These are phyloP conservation scores for Termitomyces sp. DNA, from an alignment of 768 basidiomycete species.

Conservation along the genomic window DNA sequence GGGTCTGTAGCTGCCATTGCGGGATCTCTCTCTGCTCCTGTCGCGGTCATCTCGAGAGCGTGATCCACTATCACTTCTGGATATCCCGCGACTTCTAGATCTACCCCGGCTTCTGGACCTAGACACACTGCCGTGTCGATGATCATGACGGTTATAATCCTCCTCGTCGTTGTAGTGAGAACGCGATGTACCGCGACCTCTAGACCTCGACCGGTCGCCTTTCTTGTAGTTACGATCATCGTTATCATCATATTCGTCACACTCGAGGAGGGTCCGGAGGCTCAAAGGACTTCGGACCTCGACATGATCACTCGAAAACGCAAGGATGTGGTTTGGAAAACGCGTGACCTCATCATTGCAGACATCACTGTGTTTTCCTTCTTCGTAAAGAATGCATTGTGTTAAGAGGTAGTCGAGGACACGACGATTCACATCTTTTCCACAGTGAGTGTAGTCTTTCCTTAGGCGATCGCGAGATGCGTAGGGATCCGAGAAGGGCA, in stretches of 20 bases:
- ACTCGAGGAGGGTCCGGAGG: constrained; percentile 13
- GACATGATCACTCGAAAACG: constrained; percentile 10
- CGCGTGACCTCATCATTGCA: constrained; percentile 11
- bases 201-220: constrained; percentile 5
- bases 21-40: constrained; percentile 1
- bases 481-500: constrained; percentile 12
- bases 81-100: not conserved
- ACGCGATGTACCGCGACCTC: constrained; percentile 1
- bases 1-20: not conserved
- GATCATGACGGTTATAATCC: not conserved
- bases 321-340: constrained; percentile 13
- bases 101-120: not conserved
- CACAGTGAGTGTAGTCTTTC: constrained; percentile 11
- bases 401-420: constrained; percentile 16
- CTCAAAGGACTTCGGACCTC: constrained; percentile 5
- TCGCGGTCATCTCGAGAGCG: constrained; percentile 1
- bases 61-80: constrained; percentile 4
- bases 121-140: constrained; percentile 6
- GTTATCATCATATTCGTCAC: constrained; percentile 6
- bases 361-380: constrained; percentile 8
- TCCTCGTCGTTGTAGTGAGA: constrained; percentile 3
- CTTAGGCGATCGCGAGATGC: constrained; percentile 11
- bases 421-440: constrained; percentile 13
- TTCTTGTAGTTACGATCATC: not conserved
- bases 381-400: constrained; percentile 12